Evolutionary conservation across 1,284 basidiomycete genomes (phyloP), one percentile per base, ranked within the genome.

Genomic region (Trametes polyzona): DNA sequence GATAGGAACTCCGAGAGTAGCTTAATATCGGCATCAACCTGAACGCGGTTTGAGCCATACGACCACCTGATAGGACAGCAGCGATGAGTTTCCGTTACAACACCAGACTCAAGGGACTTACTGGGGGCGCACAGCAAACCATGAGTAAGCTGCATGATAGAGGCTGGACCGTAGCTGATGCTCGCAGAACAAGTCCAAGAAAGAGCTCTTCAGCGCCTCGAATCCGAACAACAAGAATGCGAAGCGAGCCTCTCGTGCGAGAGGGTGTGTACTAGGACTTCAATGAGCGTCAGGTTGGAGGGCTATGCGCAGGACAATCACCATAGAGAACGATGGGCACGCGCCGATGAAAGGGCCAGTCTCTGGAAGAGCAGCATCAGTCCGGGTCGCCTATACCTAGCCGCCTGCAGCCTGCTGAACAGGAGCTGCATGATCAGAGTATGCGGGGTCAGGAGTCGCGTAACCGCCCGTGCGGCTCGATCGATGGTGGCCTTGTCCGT

Each of bases 101-200:
- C 19, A 11, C 29, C 2, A 27, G 30, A 16, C 7, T 16, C 5
- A 1, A 37, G 42, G 39, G 23, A 75, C 90, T 72, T 69, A 95
- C 93, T 93, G 91, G 10, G 94, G 92, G 14, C 88, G 83, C 32
- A 88, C 83, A n/a, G 88, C 79, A 74, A 99, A 99, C 97, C 97
- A 99, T 4, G 87, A 85, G 63, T 95, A 92, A 0, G 93, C 94
- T 1, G 89, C 83, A 10, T 77, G 74, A 72, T 94, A 98, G 11
- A 99, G 76, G 47, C 80, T 81, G 62, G 92, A 84, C 44, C 97
- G 83, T 52, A 96, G 76, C 23, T 83, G 74, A 62, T 87, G 81
- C 74, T 99, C 96, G 57, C 94, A 90, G 56, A 87, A 85, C 0
- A 86, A 80, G 71, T 99, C 97, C 65, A 98, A 78, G 59, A 88